These are phyloP conservation scores for Parmelia sp. DNA, from an alignment of 495 filamentous ascomycete species.

Conservation along the genomic window DNA sequence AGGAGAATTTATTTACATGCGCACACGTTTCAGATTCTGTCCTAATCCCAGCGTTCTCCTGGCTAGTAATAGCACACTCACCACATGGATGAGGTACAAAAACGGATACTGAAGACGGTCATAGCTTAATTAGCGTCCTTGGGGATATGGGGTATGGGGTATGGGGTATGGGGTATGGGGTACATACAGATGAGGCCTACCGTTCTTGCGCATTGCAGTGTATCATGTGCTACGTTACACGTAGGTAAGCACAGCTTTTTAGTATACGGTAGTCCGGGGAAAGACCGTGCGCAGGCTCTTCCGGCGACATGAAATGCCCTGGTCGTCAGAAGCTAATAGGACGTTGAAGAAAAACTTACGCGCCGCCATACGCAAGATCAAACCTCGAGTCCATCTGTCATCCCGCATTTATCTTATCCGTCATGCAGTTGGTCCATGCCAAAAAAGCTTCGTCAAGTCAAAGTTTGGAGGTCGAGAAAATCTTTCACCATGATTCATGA, in stretches of 20 bases:
- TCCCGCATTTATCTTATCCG: not conserved
- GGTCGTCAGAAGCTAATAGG: not conserved
- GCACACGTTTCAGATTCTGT: slow-evolving; percentile 14
- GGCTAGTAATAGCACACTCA: not conserved
- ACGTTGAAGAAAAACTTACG: not conserved
- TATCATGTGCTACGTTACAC: no score
- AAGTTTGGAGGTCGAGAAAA: not conserved
- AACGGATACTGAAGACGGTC: slow-evolving; percentile 11
- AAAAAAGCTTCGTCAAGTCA: not conserved
- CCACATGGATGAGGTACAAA: not conserved
- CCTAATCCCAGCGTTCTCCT: not conserved
- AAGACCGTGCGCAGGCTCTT: slow-evolving; percentile 10
- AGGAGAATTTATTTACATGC: slow-evolving; percentile 14
- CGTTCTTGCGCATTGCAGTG: slow-evolving; percentile 12
- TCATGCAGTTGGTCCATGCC: not conserved
- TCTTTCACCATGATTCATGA: not conserved
- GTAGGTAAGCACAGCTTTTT: not conserved
- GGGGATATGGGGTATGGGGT: slow-evolving; percentile 18
- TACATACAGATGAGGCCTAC: not conserved
- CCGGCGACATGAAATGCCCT: not conserved
- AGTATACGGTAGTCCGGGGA: not conserved
- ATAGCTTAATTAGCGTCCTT: slow-evolving; percentile 18
- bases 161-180: not conserved
- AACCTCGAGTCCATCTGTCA: not conserved
- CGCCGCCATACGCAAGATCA: not conserved